These are phyloP conservation scores for Falciphora oryzae DNA, from an alignment of 2,329 filamentous ascomycete genomes.

Conservation along the genomic window DNA sequence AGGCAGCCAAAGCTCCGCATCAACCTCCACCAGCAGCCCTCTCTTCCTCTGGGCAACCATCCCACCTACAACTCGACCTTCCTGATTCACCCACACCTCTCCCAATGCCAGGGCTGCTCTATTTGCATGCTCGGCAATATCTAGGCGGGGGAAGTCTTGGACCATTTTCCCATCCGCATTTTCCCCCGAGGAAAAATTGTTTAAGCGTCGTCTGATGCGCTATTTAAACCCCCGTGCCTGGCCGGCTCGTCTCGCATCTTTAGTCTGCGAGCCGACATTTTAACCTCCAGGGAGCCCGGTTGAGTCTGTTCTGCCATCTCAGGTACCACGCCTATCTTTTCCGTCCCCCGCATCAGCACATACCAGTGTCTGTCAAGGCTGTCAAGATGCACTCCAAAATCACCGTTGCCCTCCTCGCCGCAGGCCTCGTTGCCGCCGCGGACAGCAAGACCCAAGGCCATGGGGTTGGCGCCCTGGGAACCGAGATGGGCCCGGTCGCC, in stretches of 20 bases:
- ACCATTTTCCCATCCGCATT: neutral
- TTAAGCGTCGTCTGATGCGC: neutral
- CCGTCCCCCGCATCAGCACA: neutral
- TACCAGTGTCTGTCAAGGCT: neutral
- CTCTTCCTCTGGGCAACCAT: neutral
- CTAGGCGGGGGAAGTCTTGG: neutral
- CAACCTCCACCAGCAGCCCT: too few species aligned
- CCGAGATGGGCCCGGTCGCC: constrained; percentile 46
- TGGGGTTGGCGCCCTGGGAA: constrained; percentile 24
- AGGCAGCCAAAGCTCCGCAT: too few species aligned
- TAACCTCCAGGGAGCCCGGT: neutral
- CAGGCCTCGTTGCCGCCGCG: constrained; percentile 4
- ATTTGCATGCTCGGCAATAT: neutral
- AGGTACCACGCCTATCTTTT: neutral
- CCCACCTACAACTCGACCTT: neutral
- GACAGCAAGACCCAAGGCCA: neutral
- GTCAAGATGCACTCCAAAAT: constrained; percentile 32
- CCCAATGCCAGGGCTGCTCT: neutral
- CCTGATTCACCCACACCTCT: neutral
- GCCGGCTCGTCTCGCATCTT: neutral
- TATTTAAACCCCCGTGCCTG: neutral
- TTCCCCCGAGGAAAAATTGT: neutral
- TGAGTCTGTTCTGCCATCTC: neutral
- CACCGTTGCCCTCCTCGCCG: constrained; percentile 23
- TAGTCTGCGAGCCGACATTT: neutral